A percentile compares a stretch with the other conserved stretches of the same genome.
These are phyloP conservation scores for Hypomyces perniciosus DNA, from an alignment of 2,329 filamentous ascomycete species.

Conservation along the genomic window DNA sequence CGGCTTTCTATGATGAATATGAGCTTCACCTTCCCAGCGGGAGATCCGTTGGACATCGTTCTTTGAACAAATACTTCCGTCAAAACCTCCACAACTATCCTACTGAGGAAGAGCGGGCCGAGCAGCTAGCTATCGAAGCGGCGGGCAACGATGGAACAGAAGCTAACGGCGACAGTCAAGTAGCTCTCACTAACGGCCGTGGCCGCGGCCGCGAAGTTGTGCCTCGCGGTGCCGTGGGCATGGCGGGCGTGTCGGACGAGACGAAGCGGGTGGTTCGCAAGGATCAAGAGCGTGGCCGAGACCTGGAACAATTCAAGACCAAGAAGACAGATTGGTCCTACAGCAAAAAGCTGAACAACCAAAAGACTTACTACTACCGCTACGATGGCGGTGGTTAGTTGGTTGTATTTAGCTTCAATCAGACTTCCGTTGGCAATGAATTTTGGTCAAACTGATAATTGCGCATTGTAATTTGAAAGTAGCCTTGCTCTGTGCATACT, in stretches of 20 bases:
- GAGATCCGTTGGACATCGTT: constrained; percentile 83
- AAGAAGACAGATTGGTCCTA: constrained; percentile 63
- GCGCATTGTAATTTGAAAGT: not conserved
- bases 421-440: not conserved
- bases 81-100: constrained; percentile 89
- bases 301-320: constrained; percentile 55
- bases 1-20: constrained; percentile 85
- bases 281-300: constrained; percentile 63
- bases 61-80: constrained; percentile 78
- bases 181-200: constrained; percentile 27
- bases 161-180: constrained; percentile 26
- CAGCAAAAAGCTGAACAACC: constrained; percentile 69
- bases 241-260: constrained; percentile 69
- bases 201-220: constrained; percentile 50
- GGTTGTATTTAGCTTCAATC: not conserved
- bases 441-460: not conserved
- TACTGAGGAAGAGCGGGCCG: constrained; percentile 66
- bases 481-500: too few relatives aligned
- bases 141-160: constrained; percentile 30
- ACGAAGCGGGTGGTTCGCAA: constrained; percentile 64
- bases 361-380: constrained; percentile 55
- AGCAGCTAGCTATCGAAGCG: constrained; percentile 57
- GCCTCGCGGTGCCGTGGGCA: constrained; percentile 66
- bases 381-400: constrained; percentile 39
- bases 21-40: constrained; percentile 91